phyloP scores from a whole-genome alignment of 2,329 filamentous ascomycete species.

The Colletotrichum graminicola region DNA sequence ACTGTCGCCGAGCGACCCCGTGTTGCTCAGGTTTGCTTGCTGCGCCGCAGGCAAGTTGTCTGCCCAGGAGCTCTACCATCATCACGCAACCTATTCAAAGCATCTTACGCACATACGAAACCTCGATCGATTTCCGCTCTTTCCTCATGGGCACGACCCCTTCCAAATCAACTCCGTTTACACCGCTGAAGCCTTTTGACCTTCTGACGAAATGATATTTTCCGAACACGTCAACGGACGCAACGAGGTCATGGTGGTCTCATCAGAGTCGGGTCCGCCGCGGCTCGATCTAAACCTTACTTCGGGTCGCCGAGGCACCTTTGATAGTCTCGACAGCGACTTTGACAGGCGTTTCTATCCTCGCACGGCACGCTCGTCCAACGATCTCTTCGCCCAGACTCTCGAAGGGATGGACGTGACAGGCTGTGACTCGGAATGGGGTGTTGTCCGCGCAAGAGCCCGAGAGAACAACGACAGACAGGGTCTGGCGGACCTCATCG shows the following conservation, averaged over 20 bases:
- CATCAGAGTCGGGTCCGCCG: slow-evolving; percentile 35
- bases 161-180: slow-evolving; percentile 3
- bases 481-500: slow-evolving; percentile 41
- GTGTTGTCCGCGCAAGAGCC: slow-evolving; percentile 38
- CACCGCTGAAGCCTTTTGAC: slow-evolving; percentile 1
- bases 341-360: slow-evolving; percentile 29
- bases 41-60: slow-evolving; percentile 22
- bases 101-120: slow-evolving; percentile 14
- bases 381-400: slow-evolving; percentile 35
- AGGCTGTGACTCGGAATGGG: slow-evolving; percentile 35
- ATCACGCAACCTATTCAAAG: slow-evolving; percentile 23
- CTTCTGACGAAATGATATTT: slow-evolving; percentile 24
- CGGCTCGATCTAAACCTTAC: slow-evolving; percentile 36
- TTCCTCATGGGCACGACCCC: slow-evolving; percentile 24
- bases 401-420: slow-evolving; percentile 22
- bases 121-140: not conserved
- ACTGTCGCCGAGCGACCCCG: slow-evolving; percentile 23
- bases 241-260: slow-evolving; percentile 40
- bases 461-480: slow-evolving; percentile 38
- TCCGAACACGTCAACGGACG: slow-evolving; percentile 15
- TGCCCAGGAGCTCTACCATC: not conserved
- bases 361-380: slow-evolving; percentile 40
- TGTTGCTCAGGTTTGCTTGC: slow-evolving; percentile 18
- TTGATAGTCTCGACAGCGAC: slow-evolving; percentile 37
- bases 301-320: slow-evolving; percentile 33